Evolutionary conservation across 2,329 filamentous ascomycete species (phyloP), one percentile per base, ranked within the genome.

Genomic region (Exophiala mesophila): DNA sequence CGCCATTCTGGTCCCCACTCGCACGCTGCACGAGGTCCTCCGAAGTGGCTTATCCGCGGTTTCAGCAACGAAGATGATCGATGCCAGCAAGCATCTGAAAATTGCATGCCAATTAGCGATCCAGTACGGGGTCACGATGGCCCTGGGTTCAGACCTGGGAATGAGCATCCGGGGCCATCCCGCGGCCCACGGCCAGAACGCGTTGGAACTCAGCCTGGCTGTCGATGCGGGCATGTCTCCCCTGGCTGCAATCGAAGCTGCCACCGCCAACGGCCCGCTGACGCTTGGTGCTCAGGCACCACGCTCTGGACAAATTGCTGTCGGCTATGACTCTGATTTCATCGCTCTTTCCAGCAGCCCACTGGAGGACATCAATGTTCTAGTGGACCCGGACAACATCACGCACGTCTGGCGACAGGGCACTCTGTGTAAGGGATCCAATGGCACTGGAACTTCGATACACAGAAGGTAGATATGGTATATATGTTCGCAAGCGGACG

Each of bases 181-280:
- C 12, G 43, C 62, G 9, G 39, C 58, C 2, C 66, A 68, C 44
- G 69, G 68, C 2, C 62, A 58, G 33, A 69, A 69, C 49, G 70
- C 64, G 5, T 60, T 59, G 35, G 72, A 76, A 57, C 55, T 76
- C 17, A 54, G 58, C 12, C 70, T 66, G 52, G 71, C 70, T 3
- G 65, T 73, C 32, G 24, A 40, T 15, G 66, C 68, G 5, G 72
- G 72, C 1, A 65, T 76, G 66, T 66, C 67, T 3, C 65, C 67
- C 3, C 53, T 75, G 30, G 57, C 72, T 52, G 71, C 71, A 3
- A 73, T 76, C 45, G 68, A 75, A 54, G 66, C 68, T 23, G 69
- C 64, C 7, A 74, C 72, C 3, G 69, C 68, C 10, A 72, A 62
- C 29, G 60, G 61, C 8, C 68, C 70, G 0, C 60, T 67, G 45